Evolutionary conservation across 1,139 yeast genomes (phyloP).

Genomic region (Lodderomyces pseudojiufengensis): DNA sequence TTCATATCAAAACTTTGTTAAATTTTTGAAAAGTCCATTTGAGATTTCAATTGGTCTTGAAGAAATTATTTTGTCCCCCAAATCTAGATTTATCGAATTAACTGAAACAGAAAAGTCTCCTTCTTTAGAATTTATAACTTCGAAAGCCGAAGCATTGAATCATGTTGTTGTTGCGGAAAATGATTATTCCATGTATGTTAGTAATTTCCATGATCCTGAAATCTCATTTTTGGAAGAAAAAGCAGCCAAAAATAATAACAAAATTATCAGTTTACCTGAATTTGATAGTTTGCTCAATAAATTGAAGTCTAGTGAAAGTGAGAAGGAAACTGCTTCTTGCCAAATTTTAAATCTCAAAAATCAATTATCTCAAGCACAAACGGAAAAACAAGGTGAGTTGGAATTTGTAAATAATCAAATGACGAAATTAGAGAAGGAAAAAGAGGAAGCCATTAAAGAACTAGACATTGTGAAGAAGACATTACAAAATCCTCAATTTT

Average conservation of each 20-base stretch:
- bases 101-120: slow-evolving; percentile 11
- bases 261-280: slow-evolving; percentile 18
- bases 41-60: slow-evolving; percentile 21
- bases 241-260: slow-evolving; percentile 18
- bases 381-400: slow-evolving; percentile 8
- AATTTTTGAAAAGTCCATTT: slow-evolving; percentile 24
- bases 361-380: too few species aligned
- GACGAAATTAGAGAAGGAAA: neutral
- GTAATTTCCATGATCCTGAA: slow-evolving; percentile 16
- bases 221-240: slow-evolving; percentile 19
- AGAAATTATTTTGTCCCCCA: slow-evolving; percentile 5
- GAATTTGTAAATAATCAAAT: slow-evolving; percentile 20
- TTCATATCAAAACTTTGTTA: neutral
- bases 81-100: slow-evolving; percentile 20
- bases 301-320: too few species aligned
- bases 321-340: too few species aligned
- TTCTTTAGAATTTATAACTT: slow-evolving; percentile 13
- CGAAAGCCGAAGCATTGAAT: slow-evolving; percentile 18
- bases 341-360: neutral
- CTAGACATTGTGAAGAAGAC: slow-evolving; percentile 16
- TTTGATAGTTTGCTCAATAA: slow-evolving; percentile 1
- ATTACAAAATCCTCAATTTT: slow-evolving; percentile 6
- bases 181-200: slow-evolving; percentile 10
- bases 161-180: slow-evolving; percentile 16
- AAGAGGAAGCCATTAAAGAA: slow-evolving; percentile 14